phyloP scores from a whole-genome alignment of 495 filamentous ascomycete genomes.

The Neurospora sp. region DNA sequence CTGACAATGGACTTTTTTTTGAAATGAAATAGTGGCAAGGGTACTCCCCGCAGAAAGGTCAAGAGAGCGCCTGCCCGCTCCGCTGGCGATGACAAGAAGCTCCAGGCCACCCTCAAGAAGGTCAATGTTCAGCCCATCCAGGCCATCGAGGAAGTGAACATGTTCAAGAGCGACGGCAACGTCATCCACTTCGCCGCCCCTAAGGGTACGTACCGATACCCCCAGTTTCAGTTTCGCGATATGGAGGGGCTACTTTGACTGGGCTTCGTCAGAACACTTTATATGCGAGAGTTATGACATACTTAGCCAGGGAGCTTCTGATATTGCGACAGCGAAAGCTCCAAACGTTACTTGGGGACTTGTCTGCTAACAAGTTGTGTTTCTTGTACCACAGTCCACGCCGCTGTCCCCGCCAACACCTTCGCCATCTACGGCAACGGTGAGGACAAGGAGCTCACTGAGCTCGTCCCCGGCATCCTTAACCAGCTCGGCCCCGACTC shows the following conservation, averaged over 20 bases:
- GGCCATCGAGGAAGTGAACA: slow-evolving; percentile 99
- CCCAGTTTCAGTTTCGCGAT: not conserved
- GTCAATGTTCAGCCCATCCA: slow-evolving; percentile 95
- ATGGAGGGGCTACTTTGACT: not conserved
- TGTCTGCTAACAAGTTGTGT: not conserved
- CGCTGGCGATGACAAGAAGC: slow-evolving; percentile 97
- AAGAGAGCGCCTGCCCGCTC: slow-evolving; percentile 92
- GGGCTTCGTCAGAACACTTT: not conserved
- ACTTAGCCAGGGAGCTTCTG: not conserved
- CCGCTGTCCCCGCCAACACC: slow-evolving; percentile 87
- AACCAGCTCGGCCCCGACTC: slow-evolving; percentile 98
- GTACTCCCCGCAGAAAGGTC: slow-evolving; percentile 91
- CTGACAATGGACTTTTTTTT: slow-evolving; percentile 10
- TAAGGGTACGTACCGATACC: slow-evolving; percentile 57
- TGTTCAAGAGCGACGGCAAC: slow-evolving; percentile 99
- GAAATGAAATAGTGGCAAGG: slow-evolving; percentile 67
- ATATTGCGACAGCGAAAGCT: not conserved
- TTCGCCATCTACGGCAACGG: slow-evolving; percentile 98
- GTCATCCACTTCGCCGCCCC: slow-evolving; percentile 98
- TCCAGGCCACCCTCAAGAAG: slow-evolving; percentile 89
- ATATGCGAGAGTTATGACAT: not conserved
- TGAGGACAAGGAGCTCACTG: slow-evolving; percentile 98
- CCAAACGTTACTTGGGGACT: not conserved
- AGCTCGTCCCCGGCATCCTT: slow-evolving; percentile 97
- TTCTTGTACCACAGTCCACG: slow-evolving; percentile 59